Evolutionary conservation across 129 eudicot species (phyloP), one percentile per base, ranked within the genome.

Genomic region (Helichrysum umbraculigerum): DNA sequence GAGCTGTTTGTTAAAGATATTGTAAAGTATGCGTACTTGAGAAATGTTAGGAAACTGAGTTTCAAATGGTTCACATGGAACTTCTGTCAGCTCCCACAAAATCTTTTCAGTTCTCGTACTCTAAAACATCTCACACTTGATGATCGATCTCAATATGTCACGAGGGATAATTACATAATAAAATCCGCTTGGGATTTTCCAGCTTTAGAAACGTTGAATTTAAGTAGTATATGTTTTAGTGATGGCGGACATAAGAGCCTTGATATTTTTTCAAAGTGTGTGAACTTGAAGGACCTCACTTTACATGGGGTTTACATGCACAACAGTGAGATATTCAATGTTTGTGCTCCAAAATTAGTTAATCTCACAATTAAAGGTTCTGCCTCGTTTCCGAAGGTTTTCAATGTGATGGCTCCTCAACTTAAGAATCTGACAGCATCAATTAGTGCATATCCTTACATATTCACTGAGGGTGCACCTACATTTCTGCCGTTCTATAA

Each of bases 361-460:
- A n/a, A n/a, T n/a, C n/a, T n/a, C n/a, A n/a, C n/a, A n/a, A n/a
- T n/a, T n/a, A n/a, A n/a, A n/a, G n/a, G n/a, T 51, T 30, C 50
- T 9, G 50, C 4, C 37, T 16, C 25, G 30, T 52, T 39, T 20
- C 65, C 70, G 30, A 41, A 76, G 58, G 67, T 66, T 33, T 34
- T 76, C 32, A 41, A 59, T 1, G 37, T 77, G 15, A 59, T 15
- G 20, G 66, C 80, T 58, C 78, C 82, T 61, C 76, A 20, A 41
- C 81, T 78, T n/a, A 39, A 33, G 70, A 56, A 33, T n/a, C 63
- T 78, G 62, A 56, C 68, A 14, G 77, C 77, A 56, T 17, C 61
- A 56, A 10, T 17, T n/a, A 54, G 21, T 22, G 1, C 60, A 44
- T 0, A 44, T 37, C 2, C 1, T 0, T 7, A 10, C 0, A 1